Evolutionary conservation across 140 eudicot species (phyloP), one percentile per base, ranked within the genome.

Genomic region (Oenanthe javanica): DNA sequence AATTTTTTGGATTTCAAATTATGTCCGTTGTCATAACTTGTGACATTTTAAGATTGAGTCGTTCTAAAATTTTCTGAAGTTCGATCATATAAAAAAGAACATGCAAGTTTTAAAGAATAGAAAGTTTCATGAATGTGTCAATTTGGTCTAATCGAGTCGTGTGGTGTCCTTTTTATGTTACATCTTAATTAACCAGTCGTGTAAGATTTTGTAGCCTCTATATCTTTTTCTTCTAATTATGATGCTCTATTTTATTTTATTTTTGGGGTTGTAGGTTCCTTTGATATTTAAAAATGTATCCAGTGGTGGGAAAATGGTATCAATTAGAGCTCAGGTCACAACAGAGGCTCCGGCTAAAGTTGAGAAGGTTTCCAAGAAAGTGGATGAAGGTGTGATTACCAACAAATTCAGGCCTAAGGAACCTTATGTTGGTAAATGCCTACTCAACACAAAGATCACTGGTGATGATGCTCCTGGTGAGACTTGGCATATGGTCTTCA

Each of bases 381-480:
- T 79, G 61, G 93, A 87, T 10, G 89, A 87, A 85, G 93, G 90
- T 48, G 86, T 89, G 43, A 61, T 89, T 6, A 87, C 86, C 8
- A 89, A 89, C 85, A 87, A 84, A 80, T 89, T 5, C 85, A 87
- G 59, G 87, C 93, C 93, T 0, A 85, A 85, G 82, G 82, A 81
- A 1, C 93, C 93, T 19, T 89, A 84, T 77, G 48, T 64, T 63
- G 93, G 93, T 13, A 83, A 86, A 47, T 89, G 94, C 78, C 96
- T 94, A 76, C 94, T 94, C 78, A 94, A 94, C 91, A 90, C 97
- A 80, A 94, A 90, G 94, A 92, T 94, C 88, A 94, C 98, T 25
- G 97, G 94, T 6, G 98, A 94, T 83, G 98, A 94, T 86, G 98
- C 98, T 51, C 98, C 98, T 14, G 98, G 97, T 81, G 97, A 94